These are phyloP conservation scores for Solanum tarijense DNA, from an alignment of 257 asterid genomes.

Conservation along the genomic window DNA sequence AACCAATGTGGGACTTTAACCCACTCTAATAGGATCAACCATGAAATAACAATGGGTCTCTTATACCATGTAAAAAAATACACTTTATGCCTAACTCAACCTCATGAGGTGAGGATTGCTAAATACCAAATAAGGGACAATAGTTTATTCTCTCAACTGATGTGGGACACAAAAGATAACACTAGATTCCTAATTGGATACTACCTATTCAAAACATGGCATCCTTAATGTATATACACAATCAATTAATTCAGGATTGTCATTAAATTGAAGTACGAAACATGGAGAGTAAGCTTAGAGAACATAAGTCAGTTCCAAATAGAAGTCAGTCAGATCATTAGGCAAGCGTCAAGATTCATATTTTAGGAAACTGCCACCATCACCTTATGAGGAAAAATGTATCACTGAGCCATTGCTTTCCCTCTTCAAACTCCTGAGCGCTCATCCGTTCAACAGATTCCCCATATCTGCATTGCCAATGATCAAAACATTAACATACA, in stretches of 20 bases:
- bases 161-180: not conserved
- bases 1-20: not conserved
- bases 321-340: not conserved
- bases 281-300: not conserved
- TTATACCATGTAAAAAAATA: not conserved
- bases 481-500: not conserved
- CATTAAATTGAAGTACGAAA: not conserved
- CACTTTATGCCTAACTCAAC: not conserved
- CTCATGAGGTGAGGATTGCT: not conserved
- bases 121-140: not conserved
- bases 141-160: not conserved
- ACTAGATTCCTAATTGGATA: not conserved
- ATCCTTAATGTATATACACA: not conserved
- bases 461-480: constrained; percentile 47
- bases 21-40: not conserved
- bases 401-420: constrained; percentile 87
- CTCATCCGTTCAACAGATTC: constrained; percentile 57
- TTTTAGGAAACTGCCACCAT: not conserved
- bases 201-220: not conserved
- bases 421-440: constrained; percentile 64
- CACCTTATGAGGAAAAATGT: constrained; percentile 81
- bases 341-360: not conserved
- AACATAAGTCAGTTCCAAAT: not conserved
- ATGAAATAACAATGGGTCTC: not conserved
- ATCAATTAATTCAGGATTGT: not conserved